Evolutionary conservation across 331 rosid genomes (phyloP).

Genomic region (Acacia concinna): DNA sequence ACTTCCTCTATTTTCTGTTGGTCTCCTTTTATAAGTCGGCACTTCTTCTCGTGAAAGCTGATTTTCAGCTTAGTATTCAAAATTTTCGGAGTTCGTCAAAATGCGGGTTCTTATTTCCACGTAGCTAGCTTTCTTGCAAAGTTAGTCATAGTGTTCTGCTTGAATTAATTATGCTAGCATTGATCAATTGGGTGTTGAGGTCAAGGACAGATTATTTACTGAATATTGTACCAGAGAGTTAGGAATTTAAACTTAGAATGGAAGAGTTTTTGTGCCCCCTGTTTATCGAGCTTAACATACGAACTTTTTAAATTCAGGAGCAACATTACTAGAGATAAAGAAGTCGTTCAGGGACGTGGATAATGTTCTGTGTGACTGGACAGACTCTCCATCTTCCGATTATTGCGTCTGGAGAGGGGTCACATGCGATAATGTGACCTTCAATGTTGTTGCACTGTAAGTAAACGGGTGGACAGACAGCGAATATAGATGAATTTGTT

Average conservation of each 20-base stretch:
- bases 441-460: constrained; percentile 86
- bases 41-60: constrained; percentile 23
- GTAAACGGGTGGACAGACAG: constrained; percentile 25
- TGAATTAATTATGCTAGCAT: not conserved
- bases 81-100: not conserved
- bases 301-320: constrained; percentile 52
- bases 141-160: not conserved
- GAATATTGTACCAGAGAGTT: not conserved
- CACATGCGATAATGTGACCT: constrained; percentile 83
- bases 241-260: not conserved
- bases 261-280: constrained; percentile 8
- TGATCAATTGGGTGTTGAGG: not conserved
- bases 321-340: constrained; percentile 81
- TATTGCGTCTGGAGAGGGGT: constrained; percentile 95
- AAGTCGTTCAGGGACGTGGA: constrained; percentile 90
- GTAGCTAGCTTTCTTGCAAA: not conserved
- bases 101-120: constrained; percentile 13
- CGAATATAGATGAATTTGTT: not conserved
- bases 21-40: constrained; percentile 14
- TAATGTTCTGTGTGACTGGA: constrained; percentile 90
- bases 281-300: constrained; percentile 6
- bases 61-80: constrained; percentile 10
- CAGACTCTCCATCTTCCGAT: constrained; percentile 76
- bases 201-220: not conserved
- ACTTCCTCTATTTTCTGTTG: constrained; percentile 7